A percentile compares a stretch with the other conserved stretches of the same genome.
Conservation (phyloP, 257 asterid genomes). For the Anisodus tanguticus region DNA sequence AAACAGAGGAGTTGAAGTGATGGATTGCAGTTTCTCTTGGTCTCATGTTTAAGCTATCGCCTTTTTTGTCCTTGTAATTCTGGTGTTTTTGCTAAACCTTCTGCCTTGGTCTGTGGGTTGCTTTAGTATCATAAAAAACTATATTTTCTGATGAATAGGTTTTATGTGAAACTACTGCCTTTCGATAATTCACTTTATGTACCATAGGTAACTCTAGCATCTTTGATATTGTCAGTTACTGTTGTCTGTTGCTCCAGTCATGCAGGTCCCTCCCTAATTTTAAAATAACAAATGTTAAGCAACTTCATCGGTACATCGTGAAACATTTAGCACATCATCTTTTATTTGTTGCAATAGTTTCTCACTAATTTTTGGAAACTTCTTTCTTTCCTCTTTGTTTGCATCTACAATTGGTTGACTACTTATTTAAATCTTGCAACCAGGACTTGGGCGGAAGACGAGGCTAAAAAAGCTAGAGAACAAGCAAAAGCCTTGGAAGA, state of each 20-base stretch:
- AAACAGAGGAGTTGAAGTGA: neutral
- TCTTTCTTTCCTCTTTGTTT: neutral
- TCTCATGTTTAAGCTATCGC: neutral
- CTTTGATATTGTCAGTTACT: neutral
- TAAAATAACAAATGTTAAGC: neutral
- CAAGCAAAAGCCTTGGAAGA: conserved; percentile 89
- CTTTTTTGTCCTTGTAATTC: conserved; percentile 6
- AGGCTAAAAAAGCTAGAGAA: conserved; percentile 90
- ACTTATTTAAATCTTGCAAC: conserved; percentile 30
- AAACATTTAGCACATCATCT: conserved; percentile 2
- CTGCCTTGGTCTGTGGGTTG: neutral
- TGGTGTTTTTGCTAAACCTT: neutral
- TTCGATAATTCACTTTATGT: neutral
- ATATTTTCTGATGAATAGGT: conserved; percentile 12
- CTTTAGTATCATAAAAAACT: neutral
- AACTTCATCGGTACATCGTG: neutral
- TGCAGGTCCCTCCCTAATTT: neutral
- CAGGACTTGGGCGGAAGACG: conserved; percentile 98
- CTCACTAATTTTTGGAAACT: neutral
- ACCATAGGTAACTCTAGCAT: neutral
- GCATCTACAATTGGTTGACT: conserved; percentile 23
- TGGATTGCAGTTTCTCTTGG: neutral
- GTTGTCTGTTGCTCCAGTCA: conserved; percentile 19
- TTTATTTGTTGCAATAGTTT: conserved; percentile 14
- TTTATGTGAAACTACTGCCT: neutral